Conservation (phyloP, 2,329 filamentous ascomycete genomes). For the Xylaria sp. region DNA sequence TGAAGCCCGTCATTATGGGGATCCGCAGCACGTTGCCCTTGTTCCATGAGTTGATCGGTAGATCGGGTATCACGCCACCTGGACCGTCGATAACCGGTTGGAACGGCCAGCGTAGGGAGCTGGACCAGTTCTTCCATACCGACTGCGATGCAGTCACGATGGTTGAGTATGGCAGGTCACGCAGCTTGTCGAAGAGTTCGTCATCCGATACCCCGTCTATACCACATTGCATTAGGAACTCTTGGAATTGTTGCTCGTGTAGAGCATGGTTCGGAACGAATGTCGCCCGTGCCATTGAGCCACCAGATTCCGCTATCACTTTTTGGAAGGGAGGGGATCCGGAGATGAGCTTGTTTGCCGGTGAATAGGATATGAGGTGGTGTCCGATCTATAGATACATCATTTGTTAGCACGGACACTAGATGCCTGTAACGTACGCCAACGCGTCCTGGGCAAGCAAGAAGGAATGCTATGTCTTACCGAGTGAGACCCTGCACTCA, state of each 20-base stretch:
- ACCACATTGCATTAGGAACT: slow-evolving; percentile 64
- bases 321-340: slow-evolving; percentile 60
- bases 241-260: slow-evolving; percentile 66
- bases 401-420: slow-evolving; percentile 13
- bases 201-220: slow-evolving; percentile 61
- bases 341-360: slow-evolving; percentile 50
- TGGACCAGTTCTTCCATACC: slow-evolving; percentile 59
- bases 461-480: slow-evolving; percentile 41
- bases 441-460: slow-evolving; percentile 46
- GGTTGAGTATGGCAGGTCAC: slow-evolving; percentile 53
- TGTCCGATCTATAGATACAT: slow-evolving; percentile 60
- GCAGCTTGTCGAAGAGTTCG: slow-evolving; percentile 63
- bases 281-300: slow-evolving; percentile 65
- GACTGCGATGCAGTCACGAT: slow-evolving; percentile 56
- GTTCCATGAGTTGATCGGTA: slow-evolving; percentile 70
- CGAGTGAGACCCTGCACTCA: slow-evolving; percentile 72
- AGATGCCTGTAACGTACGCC: not conserved
- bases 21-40: slow-evolving; percentile 64
- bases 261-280: slow-evolving; percentile 64
- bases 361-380: slow-evolving; percentile 66
- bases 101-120: slow-evolving; percentile 69
- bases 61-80: slow-evolving; percentile 64
- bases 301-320: slow-evolving; percentile 68
- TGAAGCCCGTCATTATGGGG: slow-evolving; percentile 76
- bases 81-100: slow-evolving; percentile 74